A percentile compares a stretch with the other conserved stretches of the same genome.
These are phyloP conservation scores for Solanum appendiculatum DNA, from an alignment of 257 asterid species.

Conservation along the genomic window DNA sequence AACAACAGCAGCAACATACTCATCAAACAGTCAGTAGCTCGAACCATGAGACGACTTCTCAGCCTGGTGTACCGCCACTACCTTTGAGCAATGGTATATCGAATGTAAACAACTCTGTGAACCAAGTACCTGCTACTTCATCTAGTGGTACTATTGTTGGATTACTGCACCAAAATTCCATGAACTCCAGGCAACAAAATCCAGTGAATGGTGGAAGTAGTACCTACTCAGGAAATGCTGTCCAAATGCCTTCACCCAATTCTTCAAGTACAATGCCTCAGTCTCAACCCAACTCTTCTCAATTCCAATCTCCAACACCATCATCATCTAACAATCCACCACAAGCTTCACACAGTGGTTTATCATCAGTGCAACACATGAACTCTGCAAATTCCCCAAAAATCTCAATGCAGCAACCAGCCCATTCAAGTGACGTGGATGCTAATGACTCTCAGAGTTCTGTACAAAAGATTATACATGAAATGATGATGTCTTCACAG, in stretches of 20 bases:
- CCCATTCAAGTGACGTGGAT: constrained; percentile 51
- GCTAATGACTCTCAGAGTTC: constrained; percentile 82
- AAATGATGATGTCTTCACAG: constrained; percentile 83
- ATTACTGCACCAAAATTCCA: constrained; percentile 69
- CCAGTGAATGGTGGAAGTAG: constrained; percentile 27
- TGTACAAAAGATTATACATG: constrained; percentile 76
- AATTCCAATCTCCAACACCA: constrained; percentile 65
- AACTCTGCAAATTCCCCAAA: constrained; percentile 48
- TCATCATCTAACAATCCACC: constrained; percentile 58
- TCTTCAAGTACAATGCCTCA: constrained; percentile 48
- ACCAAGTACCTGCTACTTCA: constrained; percentile 35
- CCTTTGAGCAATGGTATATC: constrained; percentile 41
- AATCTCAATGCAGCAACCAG: constrained; percentile 55
- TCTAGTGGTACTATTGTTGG: constrained; percentile 35
- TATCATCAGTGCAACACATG: constrained; percentile 32
- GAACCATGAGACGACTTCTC: constrained; percentile 39
- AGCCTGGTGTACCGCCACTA: constrained; percentile 35
- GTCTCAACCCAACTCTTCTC: constrained; percentile 42
- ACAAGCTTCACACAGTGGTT: constrained; percentile 33
- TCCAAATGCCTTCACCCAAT: constrained; percentile 69
- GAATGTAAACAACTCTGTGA: constrained; percentile 28
- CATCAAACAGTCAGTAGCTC: constrained; percentile 42
- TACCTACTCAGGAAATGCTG: constrained; percentile 39
- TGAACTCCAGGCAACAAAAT: constrained; percentile 60
- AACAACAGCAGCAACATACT: constrained; percentile 35